Conservation (phyloP, 768 basidiomycete genomes). For the Leccinum disarticulatum region DNA sequence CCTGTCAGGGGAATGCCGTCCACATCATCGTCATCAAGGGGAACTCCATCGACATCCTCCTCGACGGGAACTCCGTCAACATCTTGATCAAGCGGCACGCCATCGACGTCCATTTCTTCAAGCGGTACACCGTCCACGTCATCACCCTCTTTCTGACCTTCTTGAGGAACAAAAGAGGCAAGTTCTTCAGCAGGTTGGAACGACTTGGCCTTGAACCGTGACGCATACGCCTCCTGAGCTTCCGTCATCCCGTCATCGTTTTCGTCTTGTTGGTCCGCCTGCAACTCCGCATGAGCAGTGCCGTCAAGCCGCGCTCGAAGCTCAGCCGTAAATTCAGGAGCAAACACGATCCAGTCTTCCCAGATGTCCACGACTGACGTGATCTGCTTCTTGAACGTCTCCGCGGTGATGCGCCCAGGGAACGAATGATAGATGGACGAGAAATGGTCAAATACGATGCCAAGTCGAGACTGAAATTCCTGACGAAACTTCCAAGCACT, state of each 20-base stretch:
- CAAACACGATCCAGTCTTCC: conserved; percentile 98
- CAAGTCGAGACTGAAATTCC: conserved; percentile 87
- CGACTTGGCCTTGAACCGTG: conserved; percentile 74
- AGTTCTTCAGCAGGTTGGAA: conserved; percentile 68
- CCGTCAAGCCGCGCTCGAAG: conserved; percentile 78
- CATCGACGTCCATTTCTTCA: conserved; percentile 52
- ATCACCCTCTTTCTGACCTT: conserved; percentile 40
- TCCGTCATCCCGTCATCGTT: conserved; percentile 18
- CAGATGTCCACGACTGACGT: conserved; percentile 88
- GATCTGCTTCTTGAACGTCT: conserved; percentile 94
- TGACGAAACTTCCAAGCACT: conserved; percentile 98
- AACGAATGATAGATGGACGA: conserved; percentile 94
- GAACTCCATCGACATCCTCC: conserved; percentile 26
- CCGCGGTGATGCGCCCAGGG: conserved; percentile 93
- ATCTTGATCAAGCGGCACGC: conserved; percentile 41
- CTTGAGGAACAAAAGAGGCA: conserved; percentile 22
- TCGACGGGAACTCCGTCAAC: conserved; percentile 39
- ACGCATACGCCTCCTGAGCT: conserved; percentile 40
- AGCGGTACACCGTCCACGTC: conserved; percentile 55
- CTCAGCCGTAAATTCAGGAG: conserved; percentile 78
- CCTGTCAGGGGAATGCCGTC: conserved; percentile 39
- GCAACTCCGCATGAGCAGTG: conserved; percentile 30
- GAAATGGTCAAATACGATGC: conserved; percentile 95
- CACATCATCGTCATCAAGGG: conserved; percentile 29
- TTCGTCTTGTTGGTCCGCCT: conserved; percentile 28